phyloP scores from a whole-genome alignment of 2,329 filamentous ascomycete genomes.

The Phialophora verrucosa region DNA sequence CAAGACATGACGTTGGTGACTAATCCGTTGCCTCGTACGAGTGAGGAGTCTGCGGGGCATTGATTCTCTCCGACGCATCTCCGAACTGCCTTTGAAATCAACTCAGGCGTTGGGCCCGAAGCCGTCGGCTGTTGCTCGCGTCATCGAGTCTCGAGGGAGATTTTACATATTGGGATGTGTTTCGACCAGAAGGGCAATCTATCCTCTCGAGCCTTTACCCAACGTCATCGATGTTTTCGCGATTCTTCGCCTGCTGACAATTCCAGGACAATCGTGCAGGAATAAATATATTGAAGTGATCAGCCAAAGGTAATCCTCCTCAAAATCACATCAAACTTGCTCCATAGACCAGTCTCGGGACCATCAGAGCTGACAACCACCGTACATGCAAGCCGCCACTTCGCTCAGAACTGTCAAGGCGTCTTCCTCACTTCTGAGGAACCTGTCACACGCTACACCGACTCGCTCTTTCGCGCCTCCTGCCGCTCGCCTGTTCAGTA shows the following conservation, averaged over 20 bases:
- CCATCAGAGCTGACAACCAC: neutral
- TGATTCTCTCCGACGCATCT: slow-evolving; percentile 6
- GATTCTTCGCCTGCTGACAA: slow-evolving; percentile 24
- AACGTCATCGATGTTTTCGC: slow-evolving; percentile 16
- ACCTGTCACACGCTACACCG: slow-evolving; percentile 11
- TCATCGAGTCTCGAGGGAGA: slow-evolving; percentile 6
- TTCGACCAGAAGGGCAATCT: slow-evolving; percentile 6
- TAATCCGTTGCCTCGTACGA: neutral
- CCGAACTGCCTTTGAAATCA: slow-evolving; percentile 23
- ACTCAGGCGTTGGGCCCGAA: neutral
- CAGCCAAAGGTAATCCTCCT: neutral
- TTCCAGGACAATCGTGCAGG: neutral
- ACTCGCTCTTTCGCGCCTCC: slow-evolving; percentile 9
- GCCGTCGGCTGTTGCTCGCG: slow-evolving; percentile 10
- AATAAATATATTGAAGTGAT: slow-evolving; percentile 10
- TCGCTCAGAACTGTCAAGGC: slow-evolving; percentile 16
- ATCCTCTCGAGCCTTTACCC: neutral
- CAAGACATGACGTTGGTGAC: slow-evolving; percentile 8
- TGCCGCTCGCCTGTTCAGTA: slow-evolving; percentile 20
- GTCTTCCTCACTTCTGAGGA: slow-evolving; percentile 28
- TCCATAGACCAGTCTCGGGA: neutral
- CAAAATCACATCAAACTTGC: neutral
- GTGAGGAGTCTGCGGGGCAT: neutral
- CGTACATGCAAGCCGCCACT: slow-evolving; percentile 22
- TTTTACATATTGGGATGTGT: neutral